Evolutionary conservation across 345 rosid genomes (phyloP).

Genomic region (Alliaria petiolata): DNA sequence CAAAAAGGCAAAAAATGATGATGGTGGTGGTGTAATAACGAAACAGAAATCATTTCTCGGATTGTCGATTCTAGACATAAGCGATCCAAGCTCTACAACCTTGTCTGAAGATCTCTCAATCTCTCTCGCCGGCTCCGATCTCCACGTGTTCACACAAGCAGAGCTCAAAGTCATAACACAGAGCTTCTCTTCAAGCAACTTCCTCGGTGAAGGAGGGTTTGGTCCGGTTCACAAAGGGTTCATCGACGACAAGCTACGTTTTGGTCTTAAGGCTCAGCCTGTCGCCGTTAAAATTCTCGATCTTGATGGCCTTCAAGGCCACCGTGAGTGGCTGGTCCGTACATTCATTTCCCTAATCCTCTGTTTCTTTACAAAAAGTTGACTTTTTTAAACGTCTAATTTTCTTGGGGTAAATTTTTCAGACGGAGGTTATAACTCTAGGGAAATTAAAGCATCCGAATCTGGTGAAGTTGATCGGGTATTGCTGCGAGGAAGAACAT

Average conservation of each 20-base stretch:
- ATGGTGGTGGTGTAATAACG: constrained; percentile 10
- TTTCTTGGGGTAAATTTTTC: background rate
- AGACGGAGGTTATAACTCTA: constrained; percentile 82
- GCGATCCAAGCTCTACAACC: constrained; percentile 51
- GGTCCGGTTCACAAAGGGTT: constrained; percentile 90
- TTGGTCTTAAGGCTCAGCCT: constrained; percentile 70
- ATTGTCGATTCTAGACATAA: constrained; percentile 56
- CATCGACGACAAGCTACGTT: constrained; percentile 74
- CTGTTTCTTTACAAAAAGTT: background rate
- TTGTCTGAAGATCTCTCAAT: constrained; percentile 68
- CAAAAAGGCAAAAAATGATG: constrained; percentile 43
- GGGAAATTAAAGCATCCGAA: constrained; percentile 79
- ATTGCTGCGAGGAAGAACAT: constrained; percentile 75
- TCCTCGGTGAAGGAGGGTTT: constrained; percentile 87
- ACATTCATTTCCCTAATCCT: background rate
- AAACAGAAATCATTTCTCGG: constrained; percentile 57
- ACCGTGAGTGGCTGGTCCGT: constrained; percentile 88
- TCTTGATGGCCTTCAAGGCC: constrained; percentile 81
- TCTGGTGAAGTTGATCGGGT: constrained; percentile 83
- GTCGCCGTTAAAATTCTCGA: constrained; percentile 84
- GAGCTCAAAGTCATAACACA: constrained; percentile 82
- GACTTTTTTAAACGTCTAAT: background rate
- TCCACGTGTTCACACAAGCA: constrained; percentile 57
- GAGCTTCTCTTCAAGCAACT: constrained; percentile 62
- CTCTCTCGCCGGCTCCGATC: constrained; percentile 81